Base-by-base conservation (phyloP, 306 rosid species). In the Carpinus fangiana region DNA sequence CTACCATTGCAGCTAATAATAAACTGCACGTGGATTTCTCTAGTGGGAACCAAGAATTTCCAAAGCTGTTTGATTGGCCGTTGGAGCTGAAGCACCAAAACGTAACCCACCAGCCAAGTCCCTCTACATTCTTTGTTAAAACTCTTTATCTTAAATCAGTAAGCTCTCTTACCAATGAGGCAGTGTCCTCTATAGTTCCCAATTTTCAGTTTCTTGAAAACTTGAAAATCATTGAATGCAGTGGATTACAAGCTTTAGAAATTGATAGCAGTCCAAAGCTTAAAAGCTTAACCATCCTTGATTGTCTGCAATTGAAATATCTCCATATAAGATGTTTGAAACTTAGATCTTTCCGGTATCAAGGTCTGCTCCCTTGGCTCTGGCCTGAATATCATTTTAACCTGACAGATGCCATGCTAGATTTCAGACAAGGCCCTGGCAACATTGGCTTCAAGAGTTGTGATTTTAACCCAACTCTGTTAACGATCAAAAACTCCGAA, bases 401-500 rank as follows among this genome's bases (percentile, higher is more conserved):
- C 76, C 76, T 93, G 60, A 79, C 73, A 61, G 85, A 87, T 81
- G 95, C 90, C 71, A 86, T 86, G 92, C 88, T 93, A 69, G 97
- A 91, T 84, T 88, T 84, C 84, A 88, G 93, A 85, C 73, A 80
- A 31, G 97, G 93, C 59, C 89, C 78, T 0, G 50, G 81, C 17
- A 38, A 75, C 70, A 66, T 34, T 4, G 18, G 74, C 23, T 79
- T 91, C 50, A 72, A 59, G 47, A 73, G 77, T 68, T 71, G 67
- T 70, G 92, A 93, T 48, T 93, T 93, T 74, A 95, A 90, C 78
- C 85, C 98, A 13, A 70, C 84, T 80, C 59, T 93, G 6, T 74
- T 93, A 54, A 91, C 97, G 52, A 79, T 93, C 6, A 93, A 93
- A 84, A 93, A 93, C 67, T 78, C 90, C 72, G 75, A 78, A 80